phyloP scores from a whole-genome alignment of 352 stramenopile genomes.

The Phytophthora agathidicida region DNA sequence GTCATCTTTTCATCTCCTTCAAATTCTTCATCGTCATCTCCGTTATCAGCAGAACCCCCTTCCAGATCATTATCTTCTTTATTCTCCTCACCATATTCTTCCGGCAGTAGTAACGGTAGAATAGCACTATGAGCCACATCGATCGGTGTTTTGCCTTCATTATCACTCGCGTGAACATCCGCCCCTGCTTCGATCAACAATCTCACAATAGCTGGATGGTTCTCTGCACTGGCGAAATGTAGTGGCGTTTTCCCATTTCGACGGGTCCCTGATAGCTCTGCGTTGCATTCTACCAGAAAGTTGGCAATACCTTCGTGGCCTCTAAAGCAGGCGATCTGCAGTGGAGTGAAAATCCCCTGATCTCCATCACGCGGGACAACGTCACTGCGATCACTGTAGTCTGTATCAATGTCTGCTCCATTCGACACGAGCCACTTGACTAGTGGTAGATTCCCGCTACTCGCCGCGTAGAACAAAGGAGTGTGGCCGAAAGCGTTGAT shows the following conservation, averaged over 20 bases:
- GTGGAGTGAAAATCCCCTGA: slow-evolving; percentile 73
- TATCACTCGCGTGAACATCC: slow-evolving; percentile 66
- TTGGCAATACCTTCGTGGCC: slow-evolving; percentile 72
- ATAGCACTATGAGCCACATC: slow-evolving; percentile 63
- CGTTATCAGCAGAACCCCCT: slow-evolving; percentile 29
- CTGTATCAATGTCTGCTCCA: slow-evolving; percentile 80
- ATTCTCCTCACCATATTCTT: slow-evolving; percentile 38
- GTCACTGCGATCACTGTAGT: slow-evolving; percentile 71
- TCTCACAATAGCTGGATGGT: slow-evolving; percentile 64
- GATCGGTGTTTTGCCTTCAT: slow-evolving; percentile 61
- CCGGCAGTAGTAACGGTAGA: slow-evolving; percentile 53
- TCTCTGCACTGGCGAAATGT: slow-evolving; percentile 72
- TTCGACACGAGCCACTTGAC: slow-evolving; percentile 90
- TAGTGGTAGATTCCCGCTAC: slow-evolving; percentile 69
- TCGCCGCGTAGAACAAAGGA: slow-evolving; percentile 79
- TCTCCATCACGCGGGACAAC: slow-evolving; percentile 60
- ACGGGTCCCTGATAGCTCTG: slow-evolving; percentile 63
- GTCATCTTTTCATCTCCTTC: slow-evolving; percentile 24
- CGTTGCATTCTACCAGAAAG: slow-evolving; percentile 87
- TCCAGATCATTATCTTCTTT: slow-evolving; percentile 35
- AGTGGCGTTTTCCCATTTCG: slow-evolving; percentile 79
- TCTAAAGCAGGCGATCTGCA: slow-evolving; percentile 82
- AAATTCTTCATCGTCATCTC: slow-evolving; percentile 50
- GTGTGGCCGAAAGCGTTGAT: slow-evolving; percentile 81
- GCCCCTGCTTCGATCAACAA: slow-evolving; percentile 74